These are phyloP conservation scores for Pisolithus microcarpus DNA, from an alignment of 768 basidiomycete genomes.

Conservation along the genomic window DNA sequence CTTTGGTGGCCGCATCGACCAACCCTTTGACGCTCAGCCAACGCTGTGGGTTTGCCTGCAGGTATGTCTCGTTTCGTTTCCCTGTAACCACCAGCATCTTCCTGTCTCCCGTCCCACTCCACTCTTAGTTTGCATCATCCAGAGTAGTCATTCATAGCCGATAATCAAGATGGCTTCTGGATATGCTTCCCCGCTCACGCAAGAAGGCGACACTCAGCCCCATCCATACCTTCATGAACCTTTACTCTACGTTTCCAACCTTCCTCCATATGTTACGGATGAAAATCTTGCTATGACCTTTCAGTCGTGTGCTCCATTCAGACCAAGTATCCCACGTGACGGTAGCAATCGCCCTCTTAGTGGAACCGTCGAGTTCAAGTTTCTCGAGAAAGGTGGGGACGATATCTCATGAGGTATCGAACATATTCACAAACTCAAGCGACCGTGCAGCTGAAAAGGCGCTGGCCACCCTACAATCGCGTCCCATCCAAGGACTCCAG, in stretches of 20 bases:
- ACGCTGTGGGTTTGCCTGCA: conserved; percentile 23
- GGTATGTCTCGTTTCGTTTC: conserved; percentile 12
- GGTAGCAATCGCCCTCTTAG: conserved; percentile 42
- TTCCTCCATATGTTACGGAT: conserved; percentile 68
- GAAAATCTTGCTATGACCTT: conserved; percentile 71
- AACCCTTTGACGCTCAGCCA: conserved; percentile 26
- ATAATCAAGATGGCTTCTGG: conserved; percentile 32
- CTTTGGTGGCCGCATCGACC: conserved; percentile 18
- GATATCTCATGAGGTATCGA: conserved; percentile 6
- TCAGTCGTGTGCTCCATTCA: conserved; percentile 70
- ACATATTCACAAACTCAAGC: conserved; percentile 3
- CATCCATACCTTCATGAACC: conserved; percentile 87
- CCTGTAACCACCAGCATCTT: neutral
- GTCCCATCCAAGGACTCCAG: conserved; percentile 54
- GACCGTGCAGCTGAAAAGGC: conserved; percentile 72
- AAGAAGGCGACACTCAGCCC: conserved; percentile 31
- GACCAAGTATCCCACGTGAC: conserved; percentile 69
- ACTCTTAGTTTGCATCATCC: conserved; percentile 1
- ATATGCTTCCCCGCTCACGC: conserved; percentile 27
- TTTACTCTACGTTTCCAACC: conserved; percentile 69
- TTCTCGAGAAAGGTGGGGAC: conserved; percentile 67
- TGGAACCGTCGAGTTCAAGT: conserved; percentile 82
- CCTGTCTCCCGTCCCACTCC: neutral
- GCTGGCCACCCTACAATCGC: conserved; percentile 73
- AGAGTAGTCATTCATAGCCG: conserved; percentile 17